Evolutionary conservation across 306 rosid species (phyloP).

Genomic region (Canavalia gladiata): DNA sequence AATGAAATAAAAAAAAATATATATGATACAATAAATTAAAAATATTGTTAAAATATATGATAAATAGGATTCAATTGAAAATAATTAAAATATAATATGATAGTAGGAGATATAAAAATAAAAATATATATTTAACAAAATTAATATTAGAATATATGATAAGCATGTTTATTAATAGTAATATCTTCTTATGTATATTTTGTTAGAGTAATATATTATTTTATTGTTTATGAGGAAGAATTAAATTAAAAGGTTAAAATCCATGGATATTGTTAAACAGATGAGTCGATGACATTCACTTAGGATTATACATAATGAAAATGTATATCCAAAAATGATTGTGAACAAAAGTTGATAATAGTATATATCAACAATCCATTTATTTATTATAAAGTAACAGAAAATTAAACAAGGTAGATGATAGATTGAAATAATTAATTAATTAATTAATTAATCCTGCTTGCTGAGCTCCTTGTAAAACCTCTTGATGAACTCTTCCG

Average conservation of each 20-base stretch:
- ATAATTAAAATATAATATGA: too few species aligned
- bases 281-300: not conserved
- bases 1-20: too few species aligned
- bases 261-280: not conserved
- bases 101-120: too few species aligned
- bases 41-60: too few species aligned
- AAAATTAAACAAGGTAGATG: not conserved
- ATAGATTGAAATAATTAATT: not conserved
- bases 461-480: constrained; percentile 73
- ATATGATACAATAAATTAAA: too few species aligned
- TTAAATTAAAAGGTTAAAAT: not conserved
- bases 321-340: constrained; percentile 29
- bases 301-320: constrained; percentile 1
- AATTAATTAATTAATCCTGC: constrained; percentile 48
- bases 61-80: too few species aligned
- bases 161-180: too few species aligned
- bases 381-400: not conserved
- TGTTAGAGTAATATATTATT: not conserved
- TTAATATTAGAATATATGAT: too few species aligned
- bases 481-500: constrained; percentile 81
- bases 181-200: too few species aligned
- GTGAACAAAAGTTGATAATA: not conserved
- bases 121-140: too few species aligned
- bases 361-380: not conserved
- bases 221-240: constrained; percentile 35